Conservation (phyloP, 331 rosid species). For the Malus hybrid region DNA sequence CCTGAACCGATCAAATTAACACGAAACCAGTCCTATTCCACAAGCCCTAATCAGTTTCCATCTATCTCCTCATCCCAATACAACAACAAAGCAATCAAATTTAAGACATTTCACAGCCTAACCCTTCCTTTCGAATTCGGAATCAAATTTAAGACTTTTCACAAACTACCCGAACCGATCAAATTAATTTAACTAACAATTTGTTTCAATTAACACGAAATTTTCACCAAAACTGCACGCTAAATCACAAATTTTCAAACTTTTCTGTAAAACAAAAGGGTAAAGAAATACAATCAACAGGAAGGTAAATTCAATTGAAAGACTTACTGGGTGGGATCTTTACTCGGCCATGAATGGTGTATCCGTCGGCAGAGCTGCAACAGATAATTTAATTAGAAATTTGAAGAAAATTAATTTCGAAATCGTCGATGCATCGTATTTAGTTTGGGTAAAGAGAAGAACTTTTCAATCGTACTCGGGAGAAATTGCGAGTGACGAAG, state of each 20-base stretch:
- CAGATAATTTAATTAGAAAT: not conserved
- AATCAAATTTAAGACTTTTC: too few relatives aligned
- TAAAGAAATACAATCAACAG: not conserved
- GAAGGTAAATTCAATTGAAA: not conserved
- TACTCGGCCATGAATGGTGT: slow-evolving; percentile 83
- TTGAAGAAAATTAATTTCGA: not conserved
- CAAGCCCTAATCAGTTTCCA: not conserved
- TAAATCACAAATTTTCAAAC: not conserved
- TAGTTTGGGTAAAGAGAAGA: not conserved
- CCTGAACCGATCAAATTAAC: not conserved
- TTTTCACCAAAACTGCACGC: not conserved
- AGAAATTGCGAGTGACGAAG: slow-evolving; percentile 54
- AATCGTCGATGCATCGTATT: not conserved
- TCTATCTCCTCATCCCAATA: not conserved
- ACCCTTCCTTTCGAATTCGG: not conserved
- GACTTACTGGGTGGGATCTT: slow-evolving; percentile 64
- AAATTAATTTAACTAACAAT: not conserved
- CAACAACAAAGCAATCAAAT: not conserved
- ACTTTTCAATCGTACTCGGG: slow-evolving; percentile 42
- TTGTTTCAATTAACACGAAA: not conserved
- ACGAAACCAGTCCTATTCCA: not conserved
- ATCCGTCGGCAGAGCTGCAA: slow-evolving; percentile 68
- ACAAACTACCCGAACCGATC: too few relatives aligned
- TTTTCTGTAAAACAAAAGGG: not conserved
- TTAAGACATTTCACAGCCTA: not conserved